A percentile compares a stretch with the other conserved stretches of the same genome.
Conservation (phyloP, 1,139 yeast genomes). For the Suhomyces choctaworum region DNA sequence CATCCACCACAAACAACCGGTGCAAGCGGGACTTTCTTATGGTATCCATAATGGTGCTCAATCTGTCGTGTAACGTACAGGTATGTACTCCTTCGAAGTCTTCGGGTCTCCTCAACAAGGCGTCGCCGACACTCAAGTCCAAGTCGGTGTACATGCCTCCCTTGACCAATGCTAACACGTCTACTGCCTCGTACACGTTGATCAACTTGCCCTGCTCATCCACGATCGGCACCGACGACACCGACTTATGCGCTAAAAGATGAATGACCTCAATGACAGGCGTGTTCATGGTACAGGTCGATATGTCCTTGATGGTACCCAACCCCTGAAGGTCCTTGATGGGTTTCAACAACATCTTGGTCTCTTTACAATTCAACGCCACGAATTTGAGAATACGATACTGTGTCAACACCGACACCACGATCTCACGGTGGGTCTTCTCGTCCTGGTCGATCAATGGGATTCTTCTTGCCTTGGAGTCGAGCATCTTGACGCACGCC, state of each 20-base stretch:
- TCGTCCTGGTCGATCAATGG: conserved; percentile 95
- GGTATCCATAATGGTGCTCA: conserved; percentile 91
- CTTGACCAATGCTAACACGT: conserved; percentile 86
- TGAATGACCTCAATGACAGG: conserved; percentile 95
- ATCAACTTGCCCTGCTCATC: conserved; percentile 74
- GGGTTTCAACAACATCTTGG: conserved; percentile 79
- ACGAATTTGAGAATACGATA: conserved; percentile 95
- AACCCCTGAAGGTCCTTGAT: conserved; percentile 64
- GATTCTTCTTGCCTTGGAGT: conserved; percentile 86
- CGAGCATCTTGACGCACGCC: conserved; percentile 91
- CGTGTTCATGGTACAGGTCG: conserved; percentile 85
- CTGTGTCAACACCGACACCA: conserved; percentile 92
- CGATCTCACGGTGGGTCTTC: conserved; percentile 89
- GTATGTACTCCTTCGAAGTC: conserved; percentile 98
- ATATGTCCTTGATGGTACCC: conserved; percentile 58
- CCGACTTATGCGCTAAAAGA: conserved; percentile 71
- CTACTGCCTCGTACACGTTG: conserved; percentile 96
- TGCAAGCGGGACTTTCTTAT: conserved; percentile 89
- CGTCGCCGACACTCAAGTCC: conserved; percentile 93
- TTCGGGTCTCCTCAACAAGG: conserved; percentile 88
- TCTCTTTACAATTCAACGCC: conserved; percentile 93
- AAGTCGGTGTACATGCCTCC: conserved; percentile 94
- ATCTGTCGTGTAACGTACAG: conserved; percentile 82
- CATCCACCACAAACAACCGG: conserved; percentile 89
- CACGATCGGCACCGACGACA: conserved; percentile 90